Conservation (phyloP, 163 green algal species). For the Prototheca cutis region DNA sequence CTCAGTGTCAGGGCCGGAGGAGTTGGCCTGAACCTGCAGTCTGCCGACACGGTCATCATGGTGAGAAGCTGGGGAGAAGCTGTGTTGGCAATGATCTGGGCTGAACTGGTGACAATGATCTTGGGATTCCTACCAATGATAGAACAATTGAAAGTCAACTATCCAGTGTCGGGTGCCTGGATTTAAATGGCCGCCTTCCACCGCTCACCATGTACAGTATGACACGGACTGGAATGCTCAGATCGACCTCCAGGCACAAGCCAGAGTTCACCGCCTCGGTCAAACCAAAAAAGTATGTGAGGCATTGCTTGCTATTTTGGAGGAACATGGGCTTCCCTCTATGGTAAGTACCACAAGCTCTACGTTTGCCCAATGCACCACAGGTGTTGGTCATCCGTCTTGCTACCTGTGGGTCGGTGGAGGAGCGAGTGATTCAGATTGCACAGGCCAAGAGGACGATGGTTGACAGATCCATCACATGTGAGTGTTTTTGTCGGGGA, state of each 20-base stretch:
- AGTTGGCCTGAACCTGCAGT: conserved; percentile 91
- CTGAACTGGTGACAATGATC: too few species aligned
- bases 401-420: conserved; percentile 53
- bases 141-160: too few species aligned
- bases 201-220: neutral
- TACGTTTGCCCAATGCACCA: too few species aligned
- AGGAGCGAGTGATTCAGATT: conserved; percentile 62
- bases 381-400: conserved; percentile 72
- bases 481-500: conserved; percentile 21
- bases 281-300: conserved; percentile 81
- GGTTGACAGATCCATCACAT: conserved; percentile 76
- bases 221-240: conserved; percentile 93
- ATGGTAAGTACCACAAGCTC: too few species aligned
- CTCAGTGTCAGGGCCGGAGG: conserved; percentile 86
- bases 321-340: too few species aligned
- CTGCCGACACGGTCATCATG: conserved; percentile 94
- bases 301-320: too few species aligned
- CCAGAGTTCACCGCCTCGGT: conserved; percentile 84
- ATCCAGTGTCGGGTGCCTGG: too few species aligned
- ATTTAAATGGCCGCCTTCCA: conserved; percentile 9
- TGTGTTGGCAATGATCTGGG: too few species aligned
- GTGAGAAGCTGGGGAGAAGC: too few species aligned
- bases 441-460: conserved; percentile 60
- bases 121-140: too few species aligned
- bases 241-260: conserved; percentile 81